Evolutionary conservation across 352 stramenopile species (phyloP).

Genomic region (Phytophthora sp.): DNA sequence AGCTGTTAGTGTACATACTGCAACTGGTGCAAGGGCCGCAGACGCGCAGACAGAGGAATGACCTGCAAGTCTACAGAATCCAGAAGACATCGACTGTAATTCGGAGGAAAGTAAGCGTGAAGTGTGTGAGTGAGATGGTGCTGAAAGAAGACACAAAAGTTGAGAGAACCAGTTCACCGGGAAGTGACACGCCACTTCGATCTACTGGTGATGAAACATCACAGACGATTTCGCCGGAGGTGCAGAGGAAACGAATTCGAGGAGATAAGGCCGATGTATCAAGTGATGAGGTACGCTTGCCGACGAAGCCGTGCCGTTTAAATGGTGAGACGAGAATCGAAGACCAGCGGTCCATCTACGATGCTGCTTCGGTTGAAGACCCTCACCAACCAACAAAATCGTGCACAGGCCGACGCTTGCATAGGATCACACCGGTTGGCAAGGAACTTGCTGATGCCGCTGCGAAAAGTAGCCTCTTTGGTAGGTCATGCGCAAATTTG

Average conservation of each 20-base stretch:
- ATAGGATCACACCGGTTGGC: too few species aligned
- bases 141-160: neutral
- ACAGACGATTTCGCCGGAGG: constrained; percentile 1
- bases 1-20: constrained; percentile 35
- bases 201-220: neutral
- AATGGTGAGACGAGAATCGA: neutral
- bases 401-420: too few species aligned
- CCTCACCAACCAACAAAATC: too few species aligned
- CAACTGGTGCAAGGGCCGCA: constrained; percentile 7
- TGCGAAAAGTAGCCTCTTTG: too few species aligned
- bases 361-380: neutral
- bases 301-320: constrained; percentile 11
- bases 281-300: constrained; percentile 8
- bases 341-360: too few species aligned
- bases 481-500: too few species aligned
- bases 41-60: neutral
- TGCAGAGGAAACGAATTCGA: constrained; percentile 2
- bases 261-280: neutral
- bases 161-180: neutral
- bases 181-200: constrained; percentile 1
- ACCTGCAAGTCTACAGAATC: constrained; percentile 13
- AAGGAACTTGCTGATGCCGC: neutral
- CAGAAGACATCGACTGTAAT: neutral
- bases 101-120: neutral
- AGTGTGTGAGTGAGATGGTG: neutral